Base-by-base conservation (phyloP, 805 yeast genomes). In the Jamesozyma rosinii region DNA sequence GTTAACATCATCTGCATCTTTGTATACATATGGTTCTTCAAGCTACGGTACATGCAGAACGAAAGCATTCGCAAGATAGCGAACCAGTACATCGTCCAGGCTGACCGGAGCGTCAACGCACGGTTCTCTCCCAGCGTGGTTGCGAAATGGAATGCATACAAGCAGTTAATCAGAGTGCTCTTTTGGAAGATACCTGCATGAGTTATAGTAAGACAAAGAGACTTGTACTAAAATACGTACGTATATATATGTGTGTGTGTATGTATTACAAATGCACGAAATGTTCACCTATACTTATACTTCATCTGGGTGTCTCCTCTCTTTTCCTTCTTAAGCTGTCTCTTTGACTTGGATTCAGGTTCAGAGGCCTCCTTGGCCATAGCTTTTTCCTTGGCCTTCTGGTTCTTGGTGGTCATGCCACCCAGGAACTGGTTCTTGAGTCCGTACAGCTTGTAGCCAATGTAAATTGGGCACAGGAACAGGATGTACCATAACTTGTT, bases 1-100 rank as follows among this genome's bases (percentile, higher is more conserved):
- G 58, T 68, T 38, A 64, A 64, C 6, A 26, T 74, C 1, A 15
- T 66, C 1, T 66, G 77, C 0, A 55, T 75, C n/a, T 32, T 69
- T 1, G 61, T 70, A 18, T 78, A 77, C 53, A 53, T 73, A 17
- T 58, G 71, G 18, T 82, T 82, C 61, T 66, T 78, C 61, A 79
- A 79, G 61, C 56, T 78, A 44, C 72, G 88, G 58, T 81, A 63
- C 52, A 71, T 72, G 53, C 77, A 76, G 52, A 76, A 76, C 37
- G 69, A 70, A 41, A 71, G 73, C 47, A 77, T 82, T 42, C 72
- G 79, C 54, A 52, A 63, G 8, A 60, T 79, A 8, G 59, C 79
- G 37, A 62, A 63, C 13, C 71, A 71, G 41, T 70, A 72, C 50
- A 75, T 78, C 45, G 51, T 58, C 43, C 66, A 61, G 47, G 54